Percentiles rank a stretch among this genome's conserved stretches.
phyloP scores from a whole-genome alignment of 2,329 filamentous ascomycete species.

The Aspergillus floridensis region DNA sequence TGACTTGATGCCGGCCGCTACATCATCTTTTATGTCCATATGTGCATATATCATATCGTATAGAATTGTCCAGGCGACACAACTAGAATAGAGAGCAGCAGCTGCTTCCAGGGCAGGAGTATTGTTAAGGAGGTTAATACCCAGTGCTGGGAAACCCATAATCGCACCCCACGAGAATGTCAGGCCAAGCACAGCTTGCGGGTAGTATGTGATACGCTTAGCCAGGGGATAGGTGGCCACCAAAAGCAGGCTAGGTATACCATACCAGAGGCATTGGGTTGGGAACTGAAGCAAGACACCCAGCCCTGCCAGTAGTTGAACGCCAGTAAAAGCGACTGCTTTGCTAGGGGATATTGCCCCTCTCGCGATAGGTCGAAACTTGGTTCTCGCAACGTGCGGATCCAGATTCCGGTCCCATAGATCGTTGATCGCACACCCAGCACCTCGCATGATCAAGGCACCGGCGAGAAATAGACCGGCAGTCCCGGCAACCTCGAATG shows the following conservation, averaged over 20 bases:
- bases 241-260: slow-evolving; percentile 43
- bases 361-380: slow-evolving; percentile 52
- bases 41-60: slow-evolving; percentile 55
- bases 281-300: slow-evolving; percentile 46
- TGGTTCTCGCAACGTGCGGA: slow-evolving; percentile 51
- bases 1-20: slow-evolving; percentile 50
- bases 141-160: slow-evolving; percentile 48
- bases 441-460: slow-evolving; percentile 51
- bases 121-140: slow-evolving; percentile 45
- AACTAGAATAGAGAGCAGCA: slow-evolving; percentile 46
- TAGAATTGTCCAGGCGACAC: slow-evolving; percentile 48
- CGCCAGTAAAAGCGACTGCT: slow-evolving; percentile 45
- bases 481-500: slow-evolving; percentile 38
- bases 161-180: slow-evolving; percentile 53
- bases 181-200: slow-evolving; percentile 52
- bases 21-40: slow-evolving; percentile 53
- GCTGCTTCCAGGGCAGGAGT: slow-evolving; percentile 37
- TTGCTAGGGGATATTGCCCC: slow-evolving; percentile 49
- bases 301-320: slow-evolving; percentile 43
- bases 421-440: slow-evolving; percentile 57
- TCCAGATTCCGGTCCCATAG: slow-evolving; percentile 55
- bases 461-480: slow-evolving; percentile 42
- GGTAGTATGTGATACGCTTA: slow-evolving; percentile 54
- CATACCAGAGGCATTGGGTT: slow-evolving; percentile 44
- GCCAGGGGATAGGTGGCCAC: slow-evolving; percentile 51